These are phyloP conservation scores for Panicum miliaceum DNA, from an alignment of 176 grass and related monocot species.

Conservation along the genomic window DNA sequence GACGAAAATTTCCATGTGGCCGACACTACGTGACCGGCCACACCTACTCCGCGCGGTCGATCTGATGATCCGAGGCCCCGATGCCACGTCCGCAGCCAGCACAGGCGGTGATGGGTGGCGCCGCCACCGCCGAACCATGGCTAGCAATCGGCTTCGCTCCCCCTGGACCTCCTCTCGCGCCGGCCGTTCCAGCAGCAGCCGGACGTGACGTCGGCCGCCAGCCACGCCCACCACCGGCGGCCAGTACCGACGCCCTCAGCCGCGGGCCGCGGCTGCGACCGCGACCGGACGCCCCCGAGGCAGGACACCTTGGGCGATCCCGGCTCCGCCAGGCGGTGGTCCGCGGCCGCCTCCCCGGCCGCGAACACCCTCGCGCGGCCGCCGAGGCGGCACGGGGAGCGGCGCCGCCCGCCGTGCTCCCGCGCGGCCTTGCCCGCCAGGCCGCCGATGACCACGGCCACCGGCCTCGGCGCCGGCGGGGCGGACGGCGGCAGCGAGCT, in stretches of 20 bases:
- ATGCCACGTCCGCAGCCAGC: background rate
- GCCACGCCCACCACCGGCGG: background rate
- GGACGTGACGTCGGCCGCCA: background rate
- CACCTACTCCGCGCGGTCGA: background rate
- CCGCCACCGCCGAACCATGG: background rate
- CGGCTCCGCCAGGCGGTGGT: conserved; percentile 10
- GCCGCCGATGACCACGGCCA: conserved; percentile 34
- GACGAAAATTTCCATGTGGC: conserved; percentile 10
- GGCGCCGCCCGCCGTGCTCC: background rate
- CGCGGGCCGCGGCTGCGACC: background rate
- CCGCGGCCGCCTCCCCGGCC: background rate
- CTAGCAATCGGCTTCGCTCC: background rate
- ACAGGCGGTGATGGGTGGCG: background rate
- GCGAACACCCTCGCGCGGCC: conserved; percentile 31
- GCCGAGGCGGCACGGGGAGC: conserved; percentile 1
- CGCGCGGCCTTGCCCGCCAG: conserved; percentile 23
- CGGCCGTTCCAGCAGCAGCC: background rate
- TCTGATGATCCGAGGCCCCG: background rate
- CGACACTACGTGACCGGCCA: conserved; percentile 20
- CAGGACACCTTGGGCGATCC: conserved; percentile 54
- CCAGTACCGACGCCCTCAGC: background rate
- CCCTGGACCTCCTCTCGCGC: background rate
- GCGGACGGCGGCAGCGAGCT: background rate
- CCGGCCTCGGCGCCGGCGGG: background rate
- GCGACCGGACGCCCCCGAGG: conserved; percentile 33